These are phyloP conservation scores for Chrysoporthe cubensis DNA, from an alignment of 2,329 filamentous ascomycete species.

Conservation along the genomic window DNA sequence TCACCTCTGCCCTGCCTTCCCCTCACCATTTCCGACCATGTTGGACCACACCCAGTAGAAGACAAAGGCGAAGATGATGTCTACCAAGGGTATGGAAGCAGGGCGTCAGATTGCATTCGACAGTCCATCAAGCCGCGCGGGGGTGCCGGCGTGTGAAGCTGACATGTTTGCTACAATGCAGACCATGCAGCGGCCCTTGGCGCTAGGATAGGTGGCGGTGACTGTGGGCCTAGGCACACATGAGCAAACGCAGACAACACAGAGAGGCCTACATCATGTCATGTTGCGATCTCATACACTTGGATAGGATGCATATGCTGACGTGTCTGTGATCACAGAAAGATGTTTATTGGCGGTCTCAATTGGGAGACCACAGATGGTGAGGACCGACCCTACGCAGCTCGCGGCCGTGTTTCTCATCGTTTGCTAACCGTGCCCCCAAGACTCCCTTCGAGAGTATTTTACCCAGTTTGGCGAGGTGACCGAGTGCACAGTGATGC, in stretches of 20 bases:
- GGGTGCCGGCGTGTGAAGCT: slow-evolving; percentile 1
- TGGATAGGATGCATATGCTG: slow-evolving; percentile 25
- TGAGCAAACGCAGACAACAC: slow-evolving; percentile 20
- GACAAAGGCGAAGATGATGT: slow-evolving; percentile 5
- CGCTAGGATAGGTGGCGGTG: background rate
- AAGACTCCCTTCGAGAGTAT: slow-evolving; percentile 95
- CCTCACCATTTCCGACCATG: slow-evolving; percentile 13
- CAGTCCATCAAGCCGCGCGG: slow-evolving; percentile 12
- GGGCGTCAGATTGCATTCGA: background rate
- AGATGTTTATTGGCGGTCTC: slow-evolving; percentile 99
- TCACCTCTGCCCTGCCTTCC: background rate
- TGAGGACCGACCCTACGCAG: slow-evolving; percentile 55
- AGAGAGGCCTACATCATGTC: slow-evolving; percentile 5
- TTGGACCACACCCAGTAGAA: slow-evolving; percentile 8
- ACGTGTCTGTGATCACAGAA: slow-evolving; percentile 60
- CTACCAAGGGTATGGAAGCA: slow-evolving; percentile 7
- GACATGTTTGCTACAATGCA: slow-evolving; percentile 9
- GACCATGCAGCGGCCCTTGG: background rate
- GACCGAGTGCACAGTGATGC: slow-evolving; percentile 98
- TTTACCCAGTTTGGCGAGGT: slow-evolving; percentile 98
- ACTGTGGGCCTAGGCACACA: slow-evolving; percentile 1
- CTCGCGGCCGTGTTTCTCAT: background rate
- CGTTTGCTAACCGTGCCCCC: background rate
- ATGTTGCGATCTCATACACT: slow-evolving; percentile 19
- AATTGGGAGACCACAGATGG: slow-evolving; percentile 99